Percentiles rank a stretch among this genome's conserved stretches.
phyloP scores from a whole-genome alignment of 2,329 filamentous ascomycete species.

The Biscogniauxia sp. region DNA sequence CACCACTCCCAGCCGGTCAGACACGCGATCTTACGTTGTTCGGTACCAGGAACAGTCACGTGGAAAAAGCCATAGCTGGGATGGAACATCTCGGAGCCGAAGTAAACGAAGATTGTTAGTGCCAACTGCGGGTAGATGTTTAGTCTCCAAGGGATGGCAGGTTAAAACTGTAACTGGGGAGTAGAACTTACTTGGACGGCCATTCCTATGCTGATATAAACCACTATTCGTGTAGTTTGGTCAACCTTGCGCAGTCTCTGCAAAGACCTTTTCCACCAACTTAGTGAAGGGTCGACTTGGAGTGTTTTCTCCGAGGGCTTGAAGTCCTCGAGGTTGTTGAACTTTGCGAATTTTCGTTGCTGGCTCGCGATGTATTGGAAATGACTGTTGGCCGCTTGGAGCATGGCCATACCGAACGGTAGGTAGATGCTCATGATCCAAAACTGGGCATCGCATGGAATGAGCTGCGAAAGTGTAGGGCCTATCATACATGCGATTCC shows the following conservation, averaged over 20 bases:
- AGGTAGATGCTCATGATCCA: slow-evolving; percentile 68
- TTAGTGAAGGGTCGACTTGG: slow-evolving; percentile 25
- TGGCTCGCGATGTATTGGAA: slow-evolving; percentile 57
- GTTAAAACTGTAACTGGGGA: slow-evolving; percentile 7
- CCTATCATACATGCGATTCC: slow-evolving; percentile 31
- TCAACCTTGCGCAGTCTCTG: slow-evolving; percentile 40
- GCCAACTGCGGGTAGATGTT: slow-evolving; percentile 44
- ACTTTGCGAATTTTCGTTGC: slow-evolving; percentile 44
- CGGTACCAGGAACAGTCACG: slow-evolving; percentile 58
- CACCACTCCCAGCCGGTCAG: slow-evolving; percentile 65
- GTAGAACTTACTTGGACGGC: slow-evolving; percentile 46
- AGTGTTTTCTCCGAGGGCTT: slow-evolving; percentile 15
- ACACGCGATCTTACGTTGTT: slow-evolving; percentile 42
- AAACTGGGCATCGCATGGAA: slow-evolving; percentile 56
- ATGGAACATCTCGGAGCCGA: slow-evolving; percentile 66
- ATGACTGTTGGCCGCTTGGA: slow-evolving; percentile 62
- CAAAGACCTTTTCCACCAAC: slow-evolving; percentile 18
- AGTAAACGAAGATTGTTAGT: slow-evolving; percentile 58
- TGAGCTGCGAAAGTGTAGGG: slow-evolving; percentile 29
- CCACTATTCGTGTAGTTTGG: slow-evolving; percentile 48
- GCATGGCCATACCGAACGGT: slow-evolving; percentile 63
- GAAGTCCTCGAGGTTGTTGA: slow-evolving; percentile 20
- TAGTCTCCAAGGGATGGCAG: not conserved
- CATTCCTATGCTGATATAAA: slow-evolving; percentile 54
- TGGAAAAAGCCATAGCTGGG: slow-evolving; percentile 57